Base-by-base conservation (phyloP, 208 protist species). In the Endotrypanum monterogeii region DNA sequence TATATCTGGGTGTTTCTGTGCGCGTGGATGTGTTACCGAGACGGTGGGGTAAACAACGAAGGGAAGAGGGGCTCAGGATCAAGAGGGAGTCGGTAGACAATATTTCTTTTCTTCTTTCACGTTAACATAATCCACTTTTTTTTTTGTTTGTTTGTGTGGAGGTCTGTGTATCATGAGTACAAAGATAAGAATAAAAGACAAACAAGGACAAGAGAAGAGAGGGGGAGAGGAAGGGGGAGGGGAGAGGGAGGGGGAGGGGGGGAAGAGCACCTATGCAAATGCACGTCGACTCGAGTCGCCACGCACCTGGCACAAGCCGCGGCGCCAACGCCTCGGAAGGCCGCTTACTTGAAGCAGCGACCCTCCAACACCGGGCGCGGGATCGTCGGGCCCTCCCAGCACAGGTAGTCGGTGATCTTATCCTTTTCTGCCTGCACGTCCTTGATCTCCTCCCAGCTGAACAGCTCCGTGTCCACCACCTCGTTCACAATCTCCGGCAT, bases 361-460 rank as follows among this genome's bases (percentile, higher is more conserved):
- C 89, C 89, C 85, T 94, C 89, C 54, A 91, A 80, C 74, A 94
- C 89, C 48, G 89, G 89, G 71, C 79, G 80, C 67, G 84, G 83
- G 68, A 93, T 93, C 52, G 89, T 93, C 39, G 86, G 86, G 58
- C 89, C 89, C 80, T 94, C 89, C 87, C 89, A 94, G 85, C 86
- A 90, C 58, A 94, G 74, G 84, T 93, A 94, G 82, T 91, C 87
- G 41, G 85, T 92, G 67, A 91, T 92, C 74, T 89, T 81, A 50
- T 88, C 87, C 80, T 84, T 88, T 80, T 89, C 81, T 28, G 84
- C 87, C 52, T 87, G 78, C 54, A 94, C 76, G 78, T 94, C 83
- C 54, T 60, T 74, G 78, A 92, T 92, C 85, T 92, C 86, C 70
- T 80, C 79, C 87, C 87, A 92, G 50, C 86, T 83, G 55, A 92